phyloP scores from a whole-genome alignment of 345 rosid genomes.

The Eucalyptus sp. region DNA sequence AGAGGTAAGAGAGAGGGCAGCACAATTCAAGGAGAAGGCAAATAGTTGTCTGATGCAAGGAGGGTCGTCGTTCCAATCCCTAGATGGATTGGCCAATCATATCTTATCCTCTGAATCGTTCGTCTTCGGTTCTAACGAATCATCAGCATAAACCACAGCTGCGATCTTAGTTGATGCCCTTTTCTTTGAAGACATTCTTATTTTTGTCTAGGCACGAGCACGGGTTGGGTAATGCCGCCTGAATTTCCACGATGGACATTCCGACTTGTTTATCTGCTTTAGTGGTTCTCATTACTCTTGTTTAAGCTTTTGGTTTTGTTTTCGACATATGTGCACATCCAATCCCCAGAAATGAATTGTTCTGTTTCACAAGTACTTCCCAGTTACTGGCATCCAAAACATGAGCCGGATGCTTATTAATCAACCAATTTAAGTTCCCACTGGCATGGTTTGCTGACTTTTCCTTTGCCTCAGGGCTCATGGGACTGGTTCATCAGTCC shows the following conservation, averaged over 20 bases:
- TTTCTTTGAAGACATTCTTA: not conserved
- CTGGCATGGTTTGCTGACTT: not conserved
- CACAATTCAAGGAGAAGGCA: slow-evolving; percentile 21
- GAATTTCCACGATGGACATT: not conserved
- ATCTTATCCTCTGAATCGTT: slow-evolving; percentile 4
- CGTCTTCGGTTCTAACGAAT: not conserved
- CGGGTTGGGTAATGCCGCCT: not conserved
- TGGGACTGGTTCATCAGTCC: not conserved
- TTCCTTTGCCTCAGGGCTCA: not conserved
- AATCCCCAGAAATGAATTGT: not conserved
- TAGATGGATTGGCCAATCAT: slow-evolving; percentile 21
- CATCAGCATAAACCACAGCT: not conserved
- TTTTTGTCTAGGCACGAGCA: not conserved
- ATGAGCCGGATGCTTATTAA: not conserved
- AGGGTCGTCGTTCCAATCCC: slow-evolving; percentile 25
- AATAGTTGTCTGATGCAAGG: slow-evolving; percentile 10
- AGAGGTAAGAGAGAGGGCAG: slow-evolving; percentile 17
- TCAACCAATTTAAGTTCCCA: not conserved
- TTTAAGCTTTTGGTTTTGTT: not conserved
- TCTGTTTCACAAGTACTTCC: not conserved
- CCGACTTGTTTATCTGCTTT: not conserved
- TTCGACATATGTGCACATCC: not conserved
- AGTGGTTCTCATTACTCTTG: not conserved
- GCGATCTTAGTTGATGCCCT: not conserved
- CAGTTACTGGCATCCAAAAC: not conserved